Percentiles rank a stretch among this genome's conserved stretches.
Conservation (phyloP, 495 filamentous ascomycete genomes). For the Diplogelasinospora grovesii region DNA sequence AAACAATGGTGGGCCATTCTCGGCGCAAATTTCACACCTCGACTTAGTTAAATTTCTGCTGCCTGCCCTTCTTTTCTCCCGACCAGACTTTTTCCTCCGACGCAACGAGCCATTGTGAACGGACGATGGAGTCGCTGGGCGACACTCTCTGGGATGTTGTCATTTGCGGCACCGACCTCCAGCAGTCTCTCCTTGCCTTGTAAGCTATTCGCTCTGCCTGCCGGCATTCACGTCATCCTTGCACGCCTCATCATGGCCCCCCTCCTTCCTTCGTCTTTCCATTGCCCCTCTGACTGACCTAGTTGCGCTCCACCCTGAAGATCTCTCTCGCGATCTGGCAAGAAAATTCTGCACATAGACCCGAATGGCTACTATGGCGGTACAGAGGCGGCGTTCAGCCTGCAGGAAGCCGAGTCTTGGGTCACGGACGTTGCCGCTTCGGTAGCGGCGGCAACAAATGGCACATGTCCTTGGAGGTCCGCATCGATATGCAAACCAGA, state of each 20-base stretch:
- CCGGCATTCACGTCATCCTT: no score
- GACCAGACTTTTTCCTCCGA: constrained; percentile 17
- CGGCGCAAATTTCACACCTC: neutral
- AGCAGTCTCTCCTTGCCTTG: constrained; percentile 89
- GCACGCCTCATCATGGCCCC: no score
- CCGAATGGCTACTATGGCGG: constrained; percentile 83
- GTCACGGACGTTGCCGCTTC: constrained; percentile 24
- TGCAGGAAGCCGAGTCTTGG: constrained; percentile 79
- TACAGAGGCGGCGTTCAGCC: constrained; percentile 75
- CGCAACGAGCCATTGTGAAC: constrained; percentile 15
- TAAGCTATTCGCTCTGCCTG: constrained; percentile 47
- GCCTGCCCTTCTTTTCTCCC: constrained; percentile 21
- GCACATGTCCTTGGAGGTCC: constrained; percentile 20
- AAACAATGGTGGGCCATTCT: neutral
- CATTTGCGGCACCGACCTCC: constrained; percentile 81
- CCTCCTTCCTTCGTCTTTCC: constrained; percentile 5
- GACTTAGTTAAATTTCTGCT: constrained; percentile 26
- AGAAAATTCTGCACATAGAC: constrained; percentile 88
- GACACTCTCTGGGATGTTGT: constrained; percentile 86
- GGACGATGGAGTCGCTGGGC: constrained; percentile 69
- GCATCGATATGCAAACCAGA: constrained; percentile 21
- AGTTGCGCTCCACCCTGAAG: constrained; percentile 53
- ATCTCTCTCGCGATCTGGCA: constrained; percentile 84
- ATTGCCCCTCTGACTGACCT: constrained; percentile 55
- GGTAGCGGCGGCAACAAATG: constrained; percentile 3